Base-by-base conservation (phyloP, 345 rosid species). In the Sonneratia alba region DNA sequence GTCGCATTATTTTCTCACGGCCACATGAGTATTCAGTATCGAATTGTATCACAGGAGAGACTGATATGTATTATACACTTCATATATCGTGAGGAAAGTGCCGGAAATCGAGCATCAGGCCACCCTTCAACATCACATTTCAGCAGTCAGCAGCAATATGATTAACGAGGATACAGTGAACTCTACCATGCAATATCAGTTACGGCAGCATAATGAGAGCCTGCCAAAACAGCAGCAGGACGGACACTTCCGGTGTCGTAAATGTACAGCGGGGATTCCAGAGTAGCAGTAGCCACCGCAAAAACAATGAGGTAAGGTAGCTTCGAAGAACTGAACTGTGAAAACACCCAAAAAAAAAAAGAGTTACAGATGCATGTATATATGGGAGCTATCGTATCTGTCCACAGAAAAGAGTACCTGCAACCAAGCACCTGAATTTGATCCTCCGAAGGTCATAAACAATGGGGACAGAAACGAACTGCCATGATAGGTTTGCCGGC, bases 131-230 rank as follows among this genome's bases (percentile, higher is more conserved):
- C 51, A 67, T 71, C 12, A 66, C 40, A 70, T 40, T 70, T 66
- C 62, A 78, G 36, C 32, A 56, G 53, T 24, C 0, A 15, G 19
- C 7, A 19, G 32, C 14, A 68, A 5, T 36, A 63, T 24, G 32
- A 27, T 27, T 27, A 22, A 22, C 27, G 70, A 63, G 69, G 49
- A 38, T 51, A 69, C 34, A 34, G 40, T 43, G 24, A 59, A 10
- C 13, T 56, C 67, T 77, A 93, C 97, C 98, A 94, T 45, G 98
- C 79, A 57, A 94, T 84, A 75, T 90, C 97, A 11, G 93, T 89
- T 82, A 91, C 83, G 69, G 97, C 89, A 71, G 98, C 97, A 69
- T 94, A 94, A 80, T 94, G 98, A 79, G 91, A 87, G 69, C 97
- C 97, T 36, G 92, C 97, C 72, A 90, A 81, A 68, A 94, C 72